A percentile compares a stretch with the other conserved stretches of the same genome.
phyloP scores from a whole-genome alignment of 176 grass and related monocot genomes.

The Avena eriantha region DNA sequence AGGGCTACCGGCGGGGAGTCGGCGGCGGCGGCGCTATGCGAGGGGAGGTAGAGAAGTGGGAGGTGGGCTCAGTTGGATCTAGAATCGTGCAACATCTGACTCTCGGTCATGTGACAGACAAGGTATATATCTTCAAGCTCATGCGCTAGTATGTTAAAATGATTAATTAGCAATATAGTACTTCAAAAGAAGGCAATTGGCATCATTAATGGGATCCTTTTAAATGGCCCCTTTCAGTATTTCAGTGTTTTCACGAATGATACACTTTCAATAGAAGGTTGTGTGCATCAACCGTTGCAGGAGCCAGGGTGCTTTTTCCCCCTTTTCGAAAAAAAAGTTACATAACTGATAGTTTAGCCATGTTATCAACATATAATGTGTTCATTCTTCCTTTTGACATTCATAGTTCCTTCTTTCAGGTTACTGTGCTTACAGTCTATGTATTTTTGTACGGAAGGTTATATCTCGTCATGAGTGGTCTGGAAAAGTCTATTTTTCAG shows the following conservation, averaged over 20 bases:
- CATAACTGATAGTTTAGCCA: neutral
- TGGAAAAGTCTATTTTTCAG: constrained; percentile 83
- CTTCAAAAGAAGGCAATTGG: neutral
- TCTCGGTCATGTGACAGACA: too few relatives aligned
- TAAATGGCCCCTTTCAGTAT: neutral
- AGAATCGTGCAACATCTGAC: too few relatives aligned
- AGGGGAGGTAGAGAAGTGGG: too few relatives aligned
- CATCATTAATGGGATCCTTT: constrained; percentile 19
- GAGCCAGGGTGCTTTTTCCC: too few relatives aligned
- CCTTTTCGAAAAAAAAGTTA: neutral
- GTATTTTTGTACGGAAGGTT: constrained; percentile 91
- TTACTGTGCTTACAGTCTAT: constrained; percentile 93
- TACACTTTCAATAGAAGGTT: too few relatives aligned
- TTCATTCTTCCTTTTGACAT: constrained; percentile 36
- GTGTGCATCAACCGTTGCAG: too few relatives aligned
- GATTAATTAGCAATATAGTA: neutral
- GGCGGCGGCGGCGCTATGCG: too few relatives aligned
- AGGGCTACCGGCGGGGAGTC: too few relatives aligned
- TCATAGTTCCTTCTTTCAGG: constrained; percentile 50
- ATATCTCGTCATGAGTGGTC: constrained; percentile 91
- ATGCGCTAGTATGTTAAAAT: constrained; percentile 4
- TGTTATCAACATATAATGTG: neutral
- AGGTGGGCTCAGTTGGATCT: too few relatives aligned
- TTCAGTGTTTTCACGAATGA: neutral
- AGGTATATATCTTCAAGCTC: too few relatives aligned